Conservation (phyloP, 768 basidiomycete genomes). For the Leccinum variicolor region DNA sequence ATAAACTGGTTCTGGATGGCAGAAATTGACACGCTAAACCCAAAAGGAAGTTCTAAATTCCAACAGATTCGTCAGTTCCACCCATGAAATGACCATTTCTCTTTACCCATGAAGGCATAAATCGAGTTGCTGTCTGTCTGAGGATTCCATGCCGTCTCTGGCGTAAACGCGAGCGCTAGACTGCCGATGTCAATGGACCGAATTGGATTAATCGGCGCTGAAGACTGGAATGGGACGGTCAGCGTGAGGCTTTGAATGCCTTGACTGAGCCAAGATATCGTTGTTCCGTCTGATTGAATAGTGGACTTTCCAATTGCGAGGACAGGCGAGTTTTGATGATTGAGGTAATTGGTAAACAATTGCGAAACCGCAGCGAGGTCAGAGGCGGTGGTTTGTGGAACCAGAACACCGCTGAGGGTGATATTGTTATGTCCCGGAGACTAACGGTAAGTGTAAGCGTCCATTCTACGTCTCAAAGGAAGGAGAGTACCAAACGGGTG, state of each 20-base stretch:
- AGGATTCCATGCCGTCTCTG: constrained; percentile 54
- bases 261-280: constrained; percentile 63
- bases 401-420: constrained; percentile 52
- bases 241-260: constrained; percentile 58
- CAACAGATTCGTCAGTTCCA: constrained; percentile 1
- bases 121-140: constrained; percentile 56
- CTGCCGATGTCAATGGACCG: constrained; percentile 59
- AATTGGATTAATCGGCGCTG: constrained; percentile 57
- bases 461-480: neutral
- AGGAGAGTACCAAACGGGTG: constrained; percentile 44
- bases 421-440: constrained; percentile 54
- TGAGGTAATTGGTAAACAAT: constrained; percentile 71
- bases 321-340: constrained; percentile 56
- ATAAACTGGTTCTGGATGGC: constrained; percentile 66
- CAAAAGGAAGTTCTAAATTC: constrained; percentile 63
- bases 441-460: constrained; percentile 28
- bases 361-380: constrained; percentile 51
- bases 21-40: constrained; percentile 55
- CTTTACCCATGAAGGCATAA: constrained; percentile 52
- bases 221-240: constrained; percentile 57
- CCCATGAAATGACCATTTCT: neutral
- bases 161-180: constrained; percentile 54
- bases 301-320: constrained; percentile 60
- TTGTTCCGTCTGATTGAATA: constrained; percentile 49
- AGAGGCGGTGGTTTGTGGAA: constrained; percentile 46